Percentiles rank a stretch among this genome's conserved stretches.
Conservation (phyloP, 2,329 filamentous ascomycete genomes). For the Neodidymelliopsis sp. region DNA sequence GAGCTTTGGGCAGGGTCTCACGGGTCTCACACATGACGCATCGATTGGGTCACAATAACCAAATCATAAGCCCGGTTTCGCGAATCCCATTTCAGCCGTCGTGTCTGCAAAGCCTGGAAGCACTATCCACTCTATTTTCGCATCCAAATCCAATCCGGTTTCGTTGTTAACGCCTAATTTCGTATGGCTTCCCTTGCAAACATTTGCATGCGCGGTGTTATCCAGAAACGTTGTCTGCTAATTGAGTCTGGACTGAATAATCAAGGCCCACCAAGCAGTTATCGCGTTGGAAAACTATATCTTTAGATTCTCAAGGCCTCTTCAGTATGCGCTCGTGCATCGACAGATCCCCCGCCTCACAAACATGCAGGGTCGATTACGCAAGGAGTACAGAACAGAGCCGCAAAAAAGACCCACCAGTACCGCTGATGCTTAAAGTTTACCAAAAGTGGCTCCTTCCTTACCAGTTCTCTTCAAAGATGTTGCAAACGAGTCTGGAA, state of each 20-base stretch:
- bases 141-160: neutral
- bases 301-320: neutral
- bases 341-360: neutral
- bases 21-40: constrained; percentile 20
- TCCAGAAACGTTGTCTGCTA: no score
- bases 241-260: no score
- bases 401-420: no score
- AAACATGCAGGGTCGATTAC: constrained; percentile 14
- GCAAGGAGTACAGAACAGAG: constrained; percentile 9
- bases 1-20: constrained; percentile 17
- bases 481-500: no score
- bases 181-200: no score
- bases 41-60: constrained; percentile 15
- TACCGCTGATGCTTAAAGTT: no score
- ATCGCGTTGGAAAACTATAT: neutral
- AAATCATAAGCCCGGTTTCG: constrained; percentile 6
- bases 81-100: neutral
- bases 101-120: constrained; percentile 6
- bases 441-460: no score
- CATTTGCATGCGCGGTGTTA: no score
- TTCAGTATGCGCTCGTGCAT: constrained; percentile 2
- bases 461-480: neutral
- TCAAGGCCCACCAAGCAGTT: no score
- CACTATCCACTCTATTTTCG: constrained; percentile 3
- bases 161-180: no score